phyloP scores from a whole-genome alignment of 169 alveolate species.

The Eimeria tenella region DNA sequence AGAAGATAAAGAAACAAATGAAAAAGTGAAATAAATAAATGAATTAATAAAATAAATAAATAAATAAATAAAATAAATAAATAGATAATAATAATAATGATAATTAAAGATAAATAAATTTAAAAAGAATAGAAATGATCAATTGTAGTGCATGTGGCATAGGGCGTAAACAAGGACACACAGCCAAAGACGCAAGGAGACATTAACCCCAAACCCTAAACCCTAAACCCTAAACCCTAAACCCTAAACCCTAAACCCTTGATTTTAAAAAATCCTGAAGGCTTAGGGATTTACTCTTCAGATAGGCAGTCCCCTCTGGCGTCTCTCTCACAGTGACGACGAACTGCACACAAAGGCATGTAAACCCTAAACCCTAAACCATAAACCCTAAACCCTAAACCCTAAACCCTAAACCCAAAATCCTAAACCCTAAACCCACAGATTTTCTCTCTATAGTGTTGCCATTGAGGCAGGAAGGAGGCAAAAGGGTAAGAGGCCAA shows the following conservation, averaged over 20 bases:
- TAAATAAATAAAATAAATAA: no score
- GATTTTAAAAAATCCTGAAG: not conserved
- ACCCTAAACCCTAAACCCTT: conserved; percentile 22
- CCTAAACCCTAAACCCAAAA: conserved; percentile 24
- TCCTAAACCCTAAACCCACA: conserved; percentile 58
- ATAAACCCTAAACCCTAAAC: conserved; percentile 12
- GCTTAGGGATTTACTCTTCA: conserved; percentile 7
- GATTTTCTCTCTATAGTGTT: not conserved
- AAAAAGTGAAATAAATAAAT: no score
- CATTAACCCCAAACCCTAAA: conserved; percentile 42
- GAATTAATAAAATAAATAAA: no score
- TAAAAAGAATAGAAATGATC: not conserved
- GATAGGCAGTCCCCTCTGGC: conserved; percentile 24
- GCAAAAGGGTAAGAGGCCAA: conserved; percentile 61
- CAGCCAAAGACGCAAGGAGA: conserved; percentile 51
- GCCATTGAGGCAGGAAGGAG: not conserved
- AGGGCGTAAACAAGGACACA: conserved; percentile 77
- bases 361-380: conserved; percentile 22
- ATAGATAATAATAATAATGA: not conserved
- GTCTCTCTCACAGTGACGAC: conserved; percentile 58
- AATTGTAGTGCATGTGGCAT: no score
- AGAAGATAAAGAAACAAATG: no score
- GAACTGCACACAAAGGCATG: conserved; percentile 18
- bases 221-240: conserved; percentile 28
- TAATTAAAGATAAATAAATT: not conserved